Percentiles rank a stretch among this genome's conserved stretches.
phyloP scores from a whole-genome alignment of 371 early-diverging fungal genomes.

The Mucor indicus region DNA sequence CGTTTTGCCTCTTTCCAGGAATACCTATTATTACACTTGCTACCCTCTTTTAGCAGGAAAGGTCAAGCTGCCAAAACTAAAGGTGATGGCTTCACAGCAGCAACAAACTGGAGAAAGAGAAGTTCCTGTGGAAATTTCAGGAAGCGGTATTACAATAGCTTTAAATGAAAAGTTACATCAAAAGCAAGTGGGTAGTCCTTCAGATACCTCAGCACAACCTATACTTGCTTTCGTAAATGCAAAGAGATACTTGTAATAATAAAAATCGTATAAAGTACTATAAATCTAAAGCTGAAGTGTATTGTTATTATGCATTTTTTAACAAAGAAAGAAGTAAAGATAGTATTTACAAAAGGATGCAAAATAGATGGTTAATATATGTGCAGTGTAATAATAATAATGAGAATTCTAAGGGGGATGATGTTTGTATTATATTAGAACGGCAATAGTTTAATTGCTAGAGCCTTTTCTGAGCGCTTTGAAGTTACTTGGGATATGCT shows the following conservation, averaged over 20 bases:
- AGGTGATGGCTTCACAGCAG: constrained; percentile 38
- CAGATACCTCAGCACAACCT: not conserved
- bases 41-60: constrained; percentile 52
- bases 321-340: no score
- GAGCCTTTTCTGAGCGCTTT: constrained; percentile 36
- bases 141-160: constrained; percentile 11
- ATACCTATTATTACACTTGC: constrained; percentile 36
- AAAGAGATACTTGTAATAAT: constrained; percentile 7
- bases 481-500: constrained; percentile 32
- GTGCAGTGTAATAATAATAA: no score
- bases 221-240: constrained; percentile 18
- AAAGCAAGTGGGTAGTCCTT: constrained; percentile 3
- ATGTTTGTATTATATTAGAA: no score
- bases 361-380: no score
- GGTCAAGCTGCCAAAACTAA: constrained; percentile 51
- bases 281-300: no score
- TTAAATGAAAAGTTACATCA: constrained; percentile 22
- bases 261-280: no score
- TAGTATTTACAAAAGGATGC: no score
- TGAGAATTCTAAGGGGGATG: no score
- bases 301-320: no score
- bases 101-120: constrained; percentile 37
- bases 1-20: constrained; percentile 52
- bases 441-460: constrained; percentile 32
- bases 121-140: constrained; percentile 30